phyloP scores from a whole-genome alignment of 1,284 basidiomycete species.

The Tylopilus sp. region DNA sequence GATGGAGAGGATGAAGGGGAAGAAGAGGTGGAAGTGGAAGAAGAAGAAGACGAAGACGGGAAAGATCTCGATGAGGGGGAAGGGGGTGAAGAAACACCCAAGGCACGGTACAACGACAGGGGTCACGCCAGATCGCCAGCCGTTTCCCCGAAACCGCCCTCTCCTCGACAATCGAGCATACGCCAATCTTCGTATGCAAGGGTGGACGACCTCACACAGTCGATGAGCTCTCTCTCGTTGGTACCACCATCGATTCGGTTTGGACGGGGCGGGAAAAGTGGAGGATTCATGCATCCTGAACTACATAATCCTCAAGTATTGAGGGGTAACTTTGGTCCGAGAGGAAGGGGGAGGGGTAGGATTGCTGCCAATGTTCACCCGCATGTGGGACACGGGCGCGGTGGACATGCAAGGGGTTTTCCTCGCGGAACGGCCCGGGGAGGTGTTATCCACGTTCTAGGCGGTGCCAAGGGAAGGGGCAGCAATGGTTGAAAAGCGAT shows the following conservation, averaged over 20 bases:
- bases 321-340: constrained; percentile 29
- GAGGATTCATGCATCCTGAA: constrained; percentile 42
- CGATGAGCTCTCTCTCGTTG: constrained; percentile 59
- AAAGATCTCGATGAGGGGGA: constrained; percentile 17
- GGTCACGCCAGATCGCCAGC: constrained; percentile 21
- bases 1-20: constrained; percentile 21
- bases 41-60: constrained; percentile 18
- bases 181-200: constrained; percentile 8
- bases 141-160: constrained; percentile 21
- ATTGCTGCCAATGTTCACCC: constrained; percentile 25
- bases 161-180: constrained; percentile 13
- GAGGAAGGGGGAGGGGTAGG: constrained; percentile 31
- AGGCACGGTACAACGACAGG: constrained; percentile 21
- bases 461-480: constrained; percentile 9
- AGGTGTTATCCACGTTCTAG: constrained; percentile 5
- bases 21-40: constrained; percentile 21
- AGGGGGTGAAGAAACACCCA: constrained; percentile 29
- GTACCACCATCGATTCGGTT: constrained; percentile 67
- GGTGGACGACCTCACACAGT: constrained; percentile 44
- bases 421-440: constrained; percentile 18
- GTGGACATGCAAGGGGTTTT: constrained; percentile 11
- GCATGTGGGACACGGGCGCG: constrained; percentile 14
- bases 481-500: constrained; percentile 9
- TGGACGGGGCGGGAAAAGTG: constrained; percentile 56
- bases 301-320: constrained; percentile 32